phyloP scores from a whole-genome alignment of 2,329 filamentous ascomycete species.

The Penicillium sp. region DNA sequence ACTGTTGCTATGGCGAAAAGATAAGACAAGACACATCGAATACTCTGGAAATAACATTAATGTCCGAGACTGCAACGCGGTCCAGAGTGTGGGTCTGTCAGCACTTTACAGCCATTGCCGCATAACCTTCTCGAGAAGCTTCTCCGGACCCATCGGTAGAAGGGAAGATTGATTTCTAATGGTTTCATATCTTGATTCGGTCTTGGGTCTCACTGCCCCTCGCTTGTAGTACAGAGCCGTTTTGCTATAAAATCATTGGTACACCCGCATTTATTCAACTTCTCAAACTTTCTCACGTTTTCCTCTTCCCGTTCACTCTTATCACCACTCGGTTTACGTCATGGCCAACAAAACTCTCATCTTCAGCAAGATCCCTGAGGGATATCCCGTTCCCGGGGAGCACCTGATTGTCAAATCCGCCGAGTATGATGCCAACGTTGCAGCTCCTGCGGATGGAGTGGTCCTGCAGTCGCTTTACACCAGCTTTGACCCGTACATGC shows the following conservation, averaged over 20 bases:
- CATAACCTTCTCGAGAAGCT: slow-evolving; percentile 24
- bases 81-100: slow-evolving; percentile 13
- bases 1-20: not conserved
- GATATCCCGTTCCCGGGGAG: slow-evolving; percentile 63
- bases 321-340: slow-evolving; percentile 9
- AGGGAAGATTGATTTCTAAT: slow-evolving; percentile 21
- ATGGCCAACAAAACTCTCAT: slow-evolving; percentile 65
- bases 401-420: slow-evolving; percentile 62
- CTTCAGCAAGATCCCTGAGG: slow-evolving; percentile 64
- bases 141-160: slow-evolving; percentile 17
- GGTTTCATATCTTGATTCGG: slow-evolving; percentile 5
- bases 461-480: slow-evolving; percentile 64
- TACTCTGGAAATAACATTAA: not conserved
- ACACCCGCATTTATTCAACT: not conserved
- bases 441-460: slow-evolving; percentile 60
- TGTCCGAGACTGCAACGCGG: not conserved
- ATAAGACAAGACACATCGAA: not conserved
- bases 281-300: not conserved
- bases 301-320: not conserved
- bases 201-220: slow-evolving; percentile 20
- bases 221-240: slow-evolving; percentile 13
- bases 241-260: slow-evolving; percentile 9
- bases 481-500: slow-evolving; percentile 80
- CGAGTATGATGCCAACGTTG: slow-evolving; percentile 55
- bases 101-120: slow-evolving; percentile 5